A percentile compares a stretch with the other conserved stretches of the same genome.
These are phyloP conservation scores for Flaveria sonorensis DNA, from an alignment of 129 eudicot species.

Conservation along the genomic window DNA sequence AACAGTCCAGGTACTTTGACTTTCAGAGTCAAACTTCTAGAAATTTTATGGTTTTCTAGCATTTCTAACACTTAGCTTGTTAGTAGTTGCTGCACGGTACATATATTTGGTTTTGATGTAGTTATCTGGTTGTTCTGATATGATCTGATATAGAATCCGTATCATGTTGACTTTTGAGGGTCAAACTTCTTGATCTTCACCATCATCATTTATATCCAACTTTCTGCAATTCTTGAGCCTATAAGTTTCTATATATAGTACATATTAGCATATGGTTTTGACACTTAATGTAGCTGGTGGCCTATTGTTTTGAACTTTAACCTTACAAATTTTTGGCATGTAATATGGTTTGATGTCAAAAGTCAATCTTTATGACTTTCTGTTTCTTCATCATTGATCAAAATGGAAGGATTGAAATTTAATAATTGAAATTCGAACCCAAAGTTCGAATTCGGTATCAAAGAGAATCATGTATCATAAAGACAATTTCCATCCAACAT, in stretches of 20 bases:
- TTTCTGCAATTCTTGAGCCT: conserved; percentile 7
- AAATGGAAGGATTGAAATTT: conserved; percentile 24
- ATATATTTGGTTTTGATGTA: not conserved
- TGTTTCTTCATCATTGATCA: conserved; percentile 16
- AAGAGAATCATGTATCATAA: conserved; percentile 17
- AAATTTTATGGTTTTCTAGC: not conserved
- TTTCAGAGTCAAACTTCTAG: conserved; percentile 15
- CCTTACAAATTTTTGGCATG: not conserved
- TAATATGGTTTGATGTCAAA: conserved; percentile 17
- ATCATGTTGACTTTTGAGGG: conserved; percentile 21
- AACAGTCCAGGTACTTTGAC: conserved; percentile 75
- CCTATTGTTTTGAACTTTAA: not conserved
- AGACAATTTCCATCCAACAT: conserved; percentile 15
- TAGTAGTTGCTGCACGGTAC: not conserved
- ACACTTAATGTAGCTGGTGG: not conserved
- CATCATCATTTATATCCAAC: conserved; percentile 5
- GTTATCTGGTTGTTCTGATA: not conserved
- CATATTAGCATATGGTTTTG: not conserved
- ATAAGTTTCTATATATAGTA: not conserved
- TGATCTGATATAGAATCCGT: not conserved
- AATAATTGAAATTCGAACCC: not conserved
- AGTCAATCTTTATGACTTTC: conserved; percentile 13
- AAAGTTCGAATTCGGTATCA: not conserved
- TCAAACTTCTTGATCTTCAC: conserved; percentile 7
- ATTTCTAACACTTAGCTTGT: not conserved